Conservation (phyloP, 306 rosid genomes). For the Quercus gilva region DNA sequence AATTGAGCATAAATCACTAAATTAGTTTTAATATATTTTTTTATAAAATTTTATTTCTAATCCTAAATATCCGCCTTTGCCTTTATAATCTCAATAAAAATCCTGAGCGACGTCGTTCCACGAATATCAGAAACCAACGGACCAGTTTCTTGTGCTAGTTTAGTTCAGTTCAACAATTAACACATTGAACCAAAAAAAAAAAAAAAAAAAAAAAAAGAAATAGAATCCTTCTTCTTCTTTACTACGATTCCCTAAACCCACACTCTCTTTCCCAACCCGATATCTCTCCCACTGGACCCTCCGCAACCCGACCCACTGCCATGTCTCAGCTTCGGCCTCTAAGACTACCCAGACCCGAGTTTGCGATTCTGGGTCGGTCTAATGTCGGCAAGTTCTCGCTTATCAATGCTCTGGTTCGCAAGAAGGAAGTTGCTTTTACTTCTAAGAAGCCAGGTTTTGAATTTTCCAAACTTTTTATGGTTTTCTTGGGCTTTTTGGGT, state of each 20-base stretch:
- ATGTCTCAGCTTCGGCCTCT: constrained; percentile 32
- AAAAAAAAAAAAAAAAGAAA: constrained; percentile 25
- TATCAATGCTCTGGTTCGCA: constrained; percentile 77
- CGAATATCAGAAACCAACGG: too few species aligned
- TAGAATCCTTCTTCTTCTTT: constrained; percentile 26
- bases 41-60: too few species aligned
- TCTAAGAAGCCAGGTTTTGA: constrained; percentile 85
- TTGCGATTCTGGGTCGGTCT: constrained; percentile 87
- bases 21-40: too few species aligned
- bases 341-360: constrained; percentile 42
- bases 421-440: constrained; percentile 86
- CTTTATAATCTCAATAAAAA: too few species aligned
- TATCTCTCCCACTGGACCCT: constrained; percentile 31
- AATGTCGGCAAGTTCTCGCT: constrained; percentile 95
- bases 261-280: constrained; percentile 29
- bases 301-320: constrained; percentile 12
- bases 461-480: not conserved
- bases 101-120: not conserved
- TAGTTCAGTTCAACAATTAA: not conserved
- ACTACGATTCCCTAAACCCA: constrained; percentile 3
- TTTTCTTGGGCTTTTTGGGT: not conserved
- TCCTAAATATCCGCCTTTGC: too few species aligned
- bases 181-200: too few species aligned
- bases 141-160: not conserved
- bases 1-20: too few species aligned